Conservation (phyloP, 805 yeast genomes). For the Ascoidea asiatica region DNA sequence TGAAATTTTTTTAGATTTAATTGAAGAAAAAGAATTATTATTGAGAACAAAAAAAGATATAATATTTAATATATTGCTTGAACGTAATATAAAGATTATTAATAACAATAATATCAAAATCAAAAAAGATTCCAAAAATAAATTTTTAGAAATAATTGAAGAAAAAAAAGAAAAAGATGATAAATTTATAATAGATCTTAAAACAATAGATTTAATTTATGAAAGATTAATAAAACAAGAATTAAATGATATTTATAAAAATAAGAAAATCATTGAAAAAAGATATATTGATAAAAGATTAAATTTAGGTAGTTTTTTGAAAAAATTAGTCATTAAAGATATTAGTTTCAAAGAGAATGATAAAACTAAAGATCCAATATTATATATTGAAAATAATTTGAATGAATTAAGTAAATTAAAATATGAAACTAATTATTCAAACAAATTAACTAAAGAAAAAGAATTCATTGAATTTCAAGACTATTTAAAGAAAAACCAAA, state of each 20-base stretch:
- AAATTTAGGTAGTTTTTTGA: constrained; percentile 13
- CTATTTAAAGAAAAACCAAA: constrained; percentile 15
- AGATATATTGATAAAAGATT: constrained; percentile 12
- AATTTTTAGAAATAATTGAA: constrained; percentile 9
- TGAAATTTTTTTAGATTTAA: constrained; percentile 63
- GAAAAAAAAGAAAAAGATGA: constrained; percentile 18
- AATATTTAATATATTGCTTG: constrained; percentile 35
- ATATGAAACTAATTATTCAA: constrained; percentile 23
- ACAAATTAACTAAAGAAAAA: constrained; percentile 15
- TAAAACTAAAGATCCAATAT: too few relatives aligned
- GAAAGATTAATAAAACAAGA: constrained; percentile 16
- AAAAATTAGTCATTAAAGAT: constrained; percentile 12
- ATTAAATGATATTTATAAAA: constrained; percentile 11
- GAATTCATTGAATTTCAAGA: constrained; percentile 23
- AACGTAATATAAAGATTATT: constrained; percentile 16
- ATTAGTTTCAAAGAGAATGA: too few relatives aligned
- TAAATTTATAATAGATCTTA: too few relatives aligned
- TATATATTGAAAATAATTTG: too few relatives aligned
- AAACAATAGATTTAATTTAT: constrained; percentile 16
- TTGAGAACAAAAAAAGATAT: constrained; percentile 48
- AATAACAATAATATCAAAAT: constrained; percentile 9
- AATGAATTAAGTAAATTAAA: constrained; percentile 5
- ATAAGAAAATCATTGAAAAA: constrained; percentile 12
- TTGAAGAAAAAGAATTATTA: constrained; percentile 45
- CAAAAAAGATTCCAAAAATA: constrained; percentile 1